Conservation (phyloP, 805 yeast species). For the Saccharomycopsis synnaedendra region DNA sequence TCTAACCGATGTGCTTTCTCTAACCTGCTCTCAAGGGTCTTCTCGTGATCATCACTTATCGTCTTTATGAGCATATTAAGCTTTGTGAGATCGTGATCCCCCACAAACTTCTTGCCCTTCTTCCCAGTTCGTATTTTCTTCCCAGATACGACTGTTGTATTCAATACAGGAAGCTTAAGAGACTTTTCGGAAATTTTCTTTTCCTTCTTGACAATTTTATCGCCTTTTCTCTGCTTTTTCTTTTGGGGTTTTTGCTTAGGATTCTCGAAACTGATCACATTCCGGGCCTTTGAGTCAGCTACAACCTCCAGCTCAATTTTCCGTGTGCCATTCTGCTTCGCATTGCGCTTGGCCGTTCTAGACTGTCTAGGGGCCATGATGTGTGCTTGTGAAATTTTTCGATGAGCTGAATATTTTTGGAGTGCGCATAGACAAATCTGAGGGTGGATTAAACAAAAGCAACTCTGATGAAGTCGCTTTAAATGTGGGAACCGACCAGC, state of each 20-base stretch:
- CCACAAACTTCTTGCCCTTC: conserved; percentile 74
- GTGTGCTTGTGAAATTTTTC: not conserved
- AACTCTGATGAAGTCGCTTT: no score
- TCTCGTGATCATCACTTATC: conserved; percentile 74
- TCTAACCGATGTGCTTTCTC: conserved; percentile 86
- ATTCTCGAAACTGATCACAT: conserved; percentile 41
- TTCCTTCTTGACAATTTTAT: conserved; percentile 24
- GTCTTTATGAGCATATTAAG: conserved; percentile 63
- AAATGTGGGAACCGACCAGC: no score
- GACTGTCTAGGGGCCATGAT: conserved; percentile 50
- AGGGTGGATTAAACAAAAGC: no score
- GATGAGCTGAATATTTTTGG: not conserved
- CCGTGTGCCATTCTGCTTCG: conserved; percentile 40
- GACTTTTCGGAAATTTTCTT: conserved; percentile 44
- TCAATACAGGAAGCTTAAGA: conserved; percentile 66
- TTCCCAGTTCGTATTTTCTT: conserved; percentile 67
- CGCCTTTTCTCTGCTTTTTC: conserved; percentile 44
- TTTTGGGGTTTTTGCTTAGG: conserved; percentile 48
- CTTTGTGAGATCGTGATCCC: conserved; percentile 51
- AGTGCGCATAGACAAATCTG: no score
- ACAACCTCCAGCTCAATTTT: conserved; percentile 55
- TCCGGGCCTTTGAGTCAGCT: conserved; percentile 58
- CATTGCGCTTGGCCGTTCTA: conserved; percentile 45
- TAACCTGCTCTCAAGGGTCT: conserved; percentile 72
- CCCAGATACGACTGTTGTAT: conserved; percentile 81